Base-by-base conservation (phyloP, 2,329 filamentous ascomycete species). In the Berkeleyomyces rouxiae region DNA sequence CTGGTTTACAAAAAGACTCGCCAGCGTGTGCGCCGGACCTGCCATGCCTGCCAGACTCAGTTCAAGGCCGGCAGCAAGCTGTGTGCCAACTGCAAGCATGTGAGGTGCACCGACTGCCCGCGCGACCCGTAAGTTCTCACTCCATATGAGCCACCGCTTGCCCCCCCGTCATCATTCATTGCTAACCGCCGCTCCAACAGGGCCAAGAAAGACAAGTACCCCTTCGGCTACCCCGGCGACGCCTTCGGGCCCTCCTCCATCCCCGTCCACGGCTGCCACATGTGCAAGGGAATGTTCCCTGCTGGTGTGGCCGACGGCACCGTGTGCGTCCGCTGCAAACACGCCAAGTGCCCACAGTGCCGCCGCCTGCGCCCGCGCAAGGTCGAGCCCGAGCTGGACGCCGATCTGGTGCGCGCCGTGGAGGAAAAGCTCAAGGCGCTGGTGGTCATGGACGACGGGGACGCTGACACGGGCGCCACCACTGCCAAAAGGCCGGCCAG, bases 31-130 rank as follows among this genome's bases (percentile, higher is more conserved):
- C 79, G 87, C 62, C 83, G 89, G 64, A 84, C 76, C 59, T 95
- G 90, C 71, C 90, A 95, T 72, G 78, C 82, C 68, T 95, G 90
- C 71, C 71, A 81, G 57, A 80, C 76, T 2, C 70, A 85, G 0
- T 93, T 90, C 70, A 72, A 74, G 1, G 69, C 77, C 4, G 76
- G 79, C 40, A 76, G 73, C 65, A 88, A 85, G 74, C 81, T 70
- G 0, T 95, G 90, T 71, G 72, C 77, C 6, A 77, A 77, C 46
- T 95, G 90, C 72, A 75, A 78, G 37, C 90, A 95, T 72, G 72
- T 79, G 60, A 84, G 88, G 61, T 95, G 90, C 76, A 88, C 83
- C 46, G 86, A 86, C 70, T 95, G 90, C 71, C 88, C 88, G 37
- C 79, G 89, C 68, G 84, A 90, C 69, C 89, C 89, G 79, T 90